These are phyloP conservation scores for Neurospora sp. DNA, from an alignment of 495 filamentous ascomycete species.

Conservation along the genomic window DNA sequence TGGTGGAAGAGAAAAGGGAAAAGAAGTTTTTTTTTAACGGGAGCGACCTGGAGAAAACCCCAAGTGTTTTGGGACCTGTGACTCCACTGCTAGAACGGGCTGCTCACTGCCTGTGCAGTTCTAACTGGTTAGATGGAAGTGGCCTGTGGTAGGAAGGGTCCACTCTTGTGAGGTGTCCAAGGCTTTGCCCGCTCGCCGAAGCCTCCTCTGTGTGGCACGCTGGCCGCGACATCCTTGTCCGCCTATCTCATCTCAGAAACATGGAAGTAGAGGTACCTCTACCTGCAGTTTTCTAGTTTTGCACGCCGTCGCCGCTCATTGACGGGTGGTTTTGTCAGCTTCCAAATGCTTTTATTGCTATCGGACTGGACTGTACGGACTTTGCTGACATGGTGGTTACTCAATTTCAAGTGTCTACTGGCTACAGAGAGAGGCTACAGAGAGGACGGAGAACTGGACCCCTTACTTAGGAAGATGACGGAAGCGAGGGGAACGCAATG, in stretches of 20 bases:
- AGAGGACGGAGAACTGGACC: neutral
- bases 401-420: neutral
- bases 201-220: neutral
- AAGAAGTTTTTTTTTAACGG: conserved; percentile 20
- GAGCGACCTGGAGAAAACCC: conserved; percentile 21
- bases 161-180: neutral
- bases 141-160: neutral
- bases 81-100: neutral
- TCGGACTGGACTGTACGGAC: neutral
- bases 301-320: neutral
- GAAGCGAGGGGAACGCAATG: neutral
- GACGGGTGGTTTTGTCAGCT: neutral
- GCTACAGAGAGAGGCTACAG: neutral
- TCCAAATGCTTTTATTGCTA: neutral
- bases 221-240: neutral
- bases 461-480: neutral
- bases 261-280: neutral
- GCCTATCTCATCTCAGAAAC: neutral
- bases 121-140: neutral
- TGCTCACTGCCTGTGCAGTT: neutral
- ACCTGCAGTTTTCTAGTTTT: neutral
- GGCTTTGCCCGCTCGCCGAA: neutral
- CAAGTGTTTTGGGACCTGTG: conserved; percentile 23
- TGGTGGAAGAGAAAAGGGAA: conserved; percentile 13
- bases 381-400: neutral